Base-by-base conservation (phyloP, 1,284 basidiomycete species). In the Uromyces viciae-fabae region DNA sequence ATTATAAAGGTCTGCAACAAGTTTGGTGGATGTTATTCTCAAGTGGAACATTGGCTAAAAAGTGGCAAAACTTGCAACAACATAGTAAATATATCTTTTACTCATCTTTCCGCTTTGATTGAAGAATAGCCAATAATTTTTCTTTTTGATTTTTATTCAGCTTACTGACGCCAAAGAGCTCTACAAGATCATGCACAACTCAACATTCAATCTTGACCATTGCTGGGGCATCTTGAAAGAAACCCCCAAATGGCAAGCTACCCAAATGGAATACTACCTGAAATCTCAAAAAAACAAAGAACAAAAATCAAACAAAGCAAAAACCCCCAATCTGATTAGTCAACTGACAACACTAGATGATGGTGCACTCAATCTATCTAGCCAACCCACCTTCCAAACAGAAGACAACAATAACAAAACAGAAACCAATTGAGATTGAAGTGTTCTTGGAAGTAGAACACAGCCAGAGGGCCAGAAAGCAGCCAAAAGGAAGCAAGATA, bases 221-320 rank as follows among this genome's bases (percentile, higher is more conserved):
- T 42, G 38, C 38, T 46, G 64, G 64, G 40, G 40, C 3, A 68
- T 68, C 38, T 68, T 68, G n/a, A 68, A 68, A 43, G 64, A 68
- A 11, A 43, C 64, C 38, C 64, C 64, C 11, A 68, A 43, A 17
- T 68, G 64, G 64, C 64, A n/a, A 42, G 64, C 64, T 2, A 68
- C 64, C 22, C 64, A 68, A 28, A 8, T n/a, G 19, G 64, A 68
- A 40, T 1, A 17, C 40, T 14, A 68, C 11, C 11, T 43, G 22
- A 68, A 68, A 28, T 4, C 19, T 1, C 25, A 68, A 40, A 68
- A 68, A 68, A 0, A 22, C 7, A 68, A 68, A n/a, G 38, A n/a
- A 15, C 64, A 68, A n/a, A 25, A n/a, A 15, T 42, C 64, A 3
- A 43, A 43, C 8, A 9, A 19, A 15, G n/a, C 54, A 15, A 56